Percentiles rank a stretch among this genome's conserved stretches.
phyloP scores from a whole-genome alignment of 2,329 filamentous ascomycete genomes.

The Westerdykella ornata region DNA sequence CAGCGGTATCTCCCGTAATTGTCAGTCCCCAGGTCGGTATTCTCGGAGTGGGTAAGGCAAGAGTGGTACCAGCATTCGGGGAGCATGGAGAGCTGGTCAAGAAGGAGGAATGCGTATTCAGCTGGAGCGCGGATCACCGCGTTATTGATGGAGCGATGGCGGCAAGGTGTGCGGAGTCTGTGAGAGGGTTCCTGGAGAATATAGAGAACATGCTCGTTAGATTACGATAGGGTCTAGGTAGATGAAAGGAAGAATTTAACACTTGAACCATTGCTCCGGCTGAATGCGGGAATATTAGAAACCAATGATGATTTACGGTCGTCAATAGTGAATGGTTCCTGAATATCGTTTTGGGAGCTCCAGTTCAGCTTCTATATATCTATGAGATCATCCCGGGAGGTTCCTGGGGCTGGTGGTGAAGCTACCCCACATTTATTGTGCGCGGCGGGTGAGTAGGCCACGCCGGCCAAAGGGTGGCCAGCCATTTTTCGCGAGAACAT shows the following conservation, averaged over 20 bases:
- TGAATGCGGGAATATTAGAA: too few relatives aligned
- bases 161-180: constrained; percentile 79
- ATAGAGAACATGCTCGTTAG: constrained; percentile 83
- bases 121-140: constrained; percentile 93
- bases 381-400: too few relatives aligned
- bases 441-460: too few relatives aligned
- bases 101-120: constrained; percentile 80
- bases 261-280: neutral
- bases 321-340: too few relatives aligned
- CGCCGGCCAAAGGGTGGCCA: too few relatives aligned
- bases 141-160: constrained; percentile 93
- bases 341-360: too few relatives aligned
- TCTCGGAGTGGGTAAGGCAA: constrained; percentile 76
- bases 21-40: constrained; percentile 89
- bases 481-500: too few relatives aligned
- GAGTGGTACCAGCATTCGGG: constrained; percentile 71
- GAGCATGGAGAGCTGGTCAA: constrained; percentile 54
- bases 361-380: too few relatives aligned
- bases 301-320: too few relatives aligned
- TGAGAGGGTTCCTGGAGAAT: constrained; percentile 71
- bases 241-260: neutral
- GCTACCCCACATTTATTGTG: too few relatives aligned
- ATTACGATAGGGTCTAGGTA: constrained; percentile 49
- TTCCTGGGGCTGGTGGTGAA: too few relatives aligned
- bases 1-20: constrained; percentile 84